phyloP scores from a whole-genome alignment of 1,284 basidiomycete species.

The Puccinia triticina region DNA sequence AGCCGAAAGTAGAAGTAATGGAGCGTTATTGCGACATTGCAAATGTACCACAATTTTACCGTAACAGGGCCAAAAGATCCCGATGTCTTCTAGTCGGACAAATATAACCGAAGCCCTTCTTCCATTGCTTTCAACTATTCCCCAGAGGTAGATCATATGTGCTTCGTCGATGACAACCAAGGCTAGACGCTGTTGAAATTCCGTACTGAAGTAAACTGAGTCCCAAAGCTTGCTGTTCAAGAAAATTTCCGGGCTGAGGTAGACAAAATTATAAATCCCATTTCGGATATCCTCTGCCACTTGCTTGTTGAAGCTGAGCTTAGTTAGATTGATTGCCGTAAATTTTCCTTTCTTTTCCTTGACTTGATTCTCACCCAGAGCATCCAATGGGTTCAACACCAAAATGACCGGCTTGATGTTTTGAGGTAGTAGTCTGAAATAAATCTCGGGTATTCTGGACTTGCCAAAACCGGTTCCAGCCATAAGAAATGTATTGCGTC shows the following conservation, averaged over 20 bases:
- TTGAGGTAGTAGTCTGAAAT: background rate
- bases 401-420: background rate
- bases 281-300: background rate
- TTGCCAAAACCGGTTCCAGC: constrained; percentile 6
- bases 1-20: background rate
- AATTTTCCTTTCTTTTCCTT: background rate
- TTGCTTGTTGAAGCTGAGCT: background rate
- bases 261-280: background rate
- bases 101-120: background rate
- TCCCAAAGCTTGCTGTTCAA: background rate
- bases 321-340: background rate
- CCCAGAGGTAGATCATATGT: background rate
- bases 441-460: constrained; percentile 7
- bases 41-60: too few relatives aligned
- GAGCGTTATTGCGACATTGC: background rate
- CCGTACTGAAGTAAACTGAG: background rate
- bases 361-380: constrained; percentile 14
- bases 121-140: background rate
- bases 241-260: constrained; percentile 12
- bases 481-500: constrained; percentile 17
- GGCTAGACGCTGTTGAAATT: constrained; percentile 2
- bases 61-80: constrained; percentile 1
- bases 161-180: constrained; percentile 2
- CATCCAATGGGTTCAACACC: constrained; percentile 14
- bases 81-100: background rate